Conservation (phyloP, 2,329 filamentous ascomycete genomes). For the Alternaria gansuensis region DNA sequence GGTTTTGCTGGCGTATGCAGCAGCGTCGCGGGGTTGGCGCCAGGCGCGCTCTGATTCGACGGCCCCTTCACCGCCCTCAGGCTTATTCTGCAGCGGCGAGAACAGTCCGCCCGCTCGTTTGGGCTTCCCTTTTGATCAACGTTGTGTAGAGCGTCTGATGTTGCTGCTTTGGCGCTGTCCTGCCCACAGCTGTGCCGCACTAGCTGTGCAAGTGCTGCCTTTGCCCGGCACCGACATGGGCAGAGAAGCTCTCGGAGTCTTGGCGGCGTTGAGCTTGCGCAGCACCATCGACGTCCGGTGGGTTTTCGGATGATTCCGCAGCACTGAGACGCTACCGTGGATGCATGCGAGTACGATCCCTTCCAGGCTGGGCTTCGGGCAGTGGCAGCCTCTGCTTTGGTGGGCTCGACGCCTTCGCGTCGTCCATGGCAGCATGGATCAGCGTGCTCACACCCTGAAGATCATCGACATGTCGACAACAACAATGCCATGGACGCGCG, state of each 20-base stretch:
- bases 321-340: not conserved
- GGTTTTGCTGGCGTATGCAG: constrained; percentile 36
- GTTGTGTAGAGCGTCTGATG: not conserved
- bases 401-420: not conserved
- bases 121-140: not conserved
- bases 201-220: not conserved
- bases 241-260: not conserved
- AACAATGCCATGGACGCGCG: constrained; percentile 8
- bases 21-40: constrained; percentile 18
- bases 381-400: not conserved
- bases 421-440: constrained; percentile 8
- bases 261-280: constrained; percentile 1
- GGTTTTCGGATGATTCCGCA: not conserved
- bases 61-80: constrained; percentile 14
- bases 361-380: not conserved
- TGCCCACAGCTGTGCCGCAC: not conserved
- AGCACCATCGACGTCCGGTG: not conserved
- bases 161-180: constrained; percentile 4
- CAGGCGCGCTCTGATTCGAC: constrained; percentile 10
- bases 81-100: constrained; percentile 9
- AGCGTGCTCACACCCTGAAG: constrained; percentile 19
- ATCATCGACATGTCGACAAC: constrained; percentile 15
- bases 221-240: constrained; percentile 3
- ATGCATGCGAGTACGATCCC: not conserved
- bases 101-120: constrained; percentile 4